These are phyloP conservation scores for Mortierella sp. DNA, from an alignment of 371 early-diverging fungal species.

Conservation along the genomic window DNA sequence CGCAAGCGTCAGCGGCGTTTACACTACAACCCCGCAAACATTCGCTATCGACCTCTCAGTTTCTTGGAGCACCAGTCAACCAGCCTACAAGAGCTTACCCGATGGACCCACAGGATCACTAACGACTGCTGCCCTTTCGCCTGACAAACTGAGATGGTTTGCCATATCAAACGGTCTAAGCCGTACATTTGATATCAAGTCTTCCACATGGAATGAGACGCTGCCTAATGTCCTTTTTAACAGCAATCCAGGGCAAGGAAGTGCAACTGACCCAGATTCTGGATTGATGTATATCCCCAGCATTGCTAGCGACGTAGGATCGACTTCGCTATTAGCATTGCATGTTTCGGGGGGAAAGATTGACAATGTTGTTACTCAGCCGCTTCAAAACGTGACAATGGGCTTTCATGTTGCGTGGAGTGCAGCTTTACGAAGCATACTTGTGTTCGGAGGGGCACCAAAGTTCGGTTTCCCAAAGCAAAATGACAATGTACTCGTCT, in stretches of 20 bases:
- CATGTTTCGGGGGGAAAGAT: not conserved
- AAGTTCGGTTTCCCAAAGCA: not conserved
- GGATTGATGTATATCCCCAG: conserved; percentile 7
- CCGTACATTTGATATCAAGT: not conserved
- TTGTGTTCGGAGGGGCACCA: not conserved
- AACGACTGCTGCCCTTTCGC: not conserved
- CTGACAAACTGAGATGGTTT: conserved; percentile 9
- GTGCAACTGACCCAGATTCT: conserved; percentile 6
- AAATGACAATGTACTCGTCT: not conserved
- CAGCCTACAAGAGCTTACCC: not conserved
- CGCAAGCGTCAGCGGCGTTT: no score
- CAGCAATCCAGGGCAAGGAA: not conserved
- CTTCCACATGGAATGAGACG: not conserved
- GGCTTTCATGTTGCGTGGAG: conserved; percentile 3
- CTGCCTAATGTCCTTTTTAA: not conserved
- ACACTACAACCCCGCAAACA: not conserved
- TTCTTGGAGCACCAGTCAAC: not conserved
- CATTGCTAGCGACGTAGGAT: not conserved
- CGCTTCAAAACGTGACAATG: not conserved
- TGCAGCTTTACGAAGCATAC: not conserved
- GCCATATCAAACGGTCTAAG: not conserved
- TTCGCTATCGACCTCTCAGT: conserved; percentile 9
- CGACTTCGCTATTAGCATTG: not conserved
- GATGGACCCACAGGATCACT: not conserved
- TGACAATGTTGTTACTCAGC: not conserved